Conservation (phyloP, 1,139 yeast genomes). For the Kurtzmaniella quercitrusa region DNA sequence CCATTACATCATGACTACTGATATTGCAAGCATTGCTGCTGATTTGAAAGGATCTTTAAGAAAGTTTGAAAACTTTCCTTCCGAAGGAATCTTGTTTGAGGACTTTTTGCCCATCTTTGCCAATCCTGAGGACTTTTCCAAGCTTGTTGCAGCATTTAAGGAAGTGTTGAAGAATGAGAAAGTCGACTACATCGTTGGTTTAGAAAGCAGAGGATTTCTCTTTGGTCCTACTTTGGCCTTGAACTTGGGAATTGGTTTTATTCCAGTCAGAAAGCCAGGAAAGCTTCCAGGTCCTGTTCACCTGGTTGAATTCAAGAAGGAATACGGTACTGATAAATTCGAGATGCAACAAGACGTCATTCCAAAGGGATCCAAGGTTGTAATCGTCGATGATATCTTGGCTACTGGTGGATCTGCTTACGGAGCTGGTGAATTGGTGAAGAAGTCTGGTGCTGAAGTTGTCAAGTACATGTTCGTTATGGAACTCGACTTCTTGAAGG, state of each 20-base stretch:
- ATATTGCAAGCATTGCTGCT: conserved; percentile 44
- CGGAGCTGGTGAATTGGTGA: conserved; percentile 87
- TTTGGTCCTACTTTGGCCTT: conserved; percentile 95
- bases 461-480: conserved; percentile 81
- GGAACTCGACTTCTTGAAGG: conserved; percentile 93
- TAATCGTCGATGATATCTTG: conserved; percentile 91
- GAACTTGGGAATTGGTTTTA: conserved; percentile 83
- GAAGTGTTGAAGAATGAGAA: conserved; percentile 63
- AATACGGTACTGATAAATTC: conserved; percentile 85
- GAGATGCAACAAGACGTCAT: conserved; percentile 85
- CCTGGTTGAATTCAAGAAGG: conserved; percentile 77
- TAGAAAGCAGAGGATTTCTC: conserved; percentile 94
- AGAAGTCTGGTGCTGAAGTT: conserved; percentile 61
- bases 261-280: conserved; percentile 93
- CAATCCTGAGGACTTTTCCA: conserved; percentile 74
- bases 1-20: conserved; percentile 9
- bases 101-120: conserved; percentile 94
- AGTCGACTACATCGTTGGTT: conserved; percentile 86
- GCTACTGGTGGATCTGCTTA: conserved; percentile 97
- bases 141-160: conserved; percentile 77
- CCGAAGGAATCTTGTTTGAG: conserved; percentile 89
- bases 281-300: conserved; percentile 86
- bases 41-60: conserved; percentile 64
- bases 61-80: conserved; percentile 91
- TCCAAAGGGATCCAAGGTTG: conserved; percentile 73